Base-by-base conservation (phyloP, 2,329 filamentous ascomycete species). In the Venturia effusa region DNA sequence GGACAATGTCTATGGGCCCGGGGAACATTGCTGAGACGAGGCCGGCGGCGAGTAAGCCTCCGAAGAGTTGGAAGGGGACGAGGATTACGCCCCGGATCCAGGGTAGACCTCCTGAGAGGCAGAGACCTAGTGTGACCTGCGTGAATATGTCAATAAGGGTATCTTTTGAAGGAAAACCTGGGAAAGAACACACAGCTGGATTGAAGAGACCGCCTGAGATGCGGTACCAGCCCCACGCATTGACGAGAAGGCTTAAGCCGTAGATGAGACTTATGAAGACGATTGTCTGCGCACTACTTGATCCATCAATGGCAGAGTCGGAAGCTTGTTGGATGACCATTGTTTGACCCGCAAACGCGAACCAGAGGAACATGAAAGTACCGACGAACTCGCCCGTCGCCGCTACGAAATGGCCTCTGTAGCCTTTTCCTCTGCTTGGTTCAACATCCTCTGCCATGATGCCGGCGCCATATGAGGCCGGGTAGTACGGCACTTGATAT, bases 331-430 rank as follows among this genome's bases (percentile, higher is more conserved):
- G n/a, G 69, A n/a, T 69, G 65, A 77, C 77, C 69, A 75, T 76
- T 64, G 75, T 72, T 55, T 74, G 72, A 22, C 69, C 75, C 11
- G 69, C 67, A 64, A 77, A 74, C 54, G 71, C 72, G 67, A 77
- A 75, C 69, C 75, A 77, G 30, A 80, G 70, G 68, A 74, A 80
- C 67, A 80, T 73, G 67, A 79, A 77, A 0, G 77, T 78, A 55
- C 78, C 78, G 59, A 76, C 72, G 61, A 79, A 76, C 63, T 80
- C 70, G 64, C 78, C 79, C 24, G 77, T 65, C 72, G 77, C 77
- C 61, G 78, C 75, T 65, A 80, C 72, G 68, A 80, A 70, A 64
- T 80, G 71, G 68, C 79, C 76, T 43, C 51, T 27, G 4, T 43
- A 19, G 5, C 61, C 39, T 30, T 24, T 43, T 30, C 15, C n/a